These are phyloP conservation scores for Magnusiomyces paraingens DNA, from an alignment of 1,139 yeast genomes.

Conservation along the genomic window DNA sequence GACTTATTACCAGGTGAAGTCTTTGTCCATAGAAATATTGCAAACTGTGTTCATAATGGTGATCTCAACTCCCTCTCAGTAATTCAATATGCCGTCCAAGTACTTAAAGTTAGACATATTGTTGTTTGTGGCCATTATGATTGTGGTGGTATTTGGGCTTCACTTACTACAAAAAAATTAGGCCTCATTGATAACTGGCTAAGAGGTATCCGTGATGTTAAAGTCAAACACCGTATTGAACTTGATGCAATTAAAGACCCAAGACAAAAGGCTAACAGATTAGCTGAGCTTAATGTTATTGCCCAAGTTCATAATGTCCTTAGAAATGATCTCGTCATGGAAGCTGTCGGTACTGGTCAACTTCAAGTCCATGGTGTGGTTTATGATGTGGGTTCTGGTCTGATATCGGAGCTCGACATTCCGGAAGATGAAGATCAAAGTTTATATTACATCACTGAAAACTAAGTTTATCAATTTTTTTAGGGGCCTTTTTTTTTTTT, in stretches of 20 bases:
- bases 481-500: not conserved
- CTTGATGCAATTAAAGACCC: conserved; percentile 35
- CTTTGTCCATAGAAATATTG: conserved; percentile 89
- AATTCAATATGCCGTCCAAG: conserved; percentile 85
- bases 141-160: conserved; percentile 95
- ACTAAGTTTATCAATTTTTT: not conserved
- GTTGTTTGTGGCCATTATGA: conserved; percentile 97
- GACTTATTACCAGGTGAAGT: conserved; percentile 85
- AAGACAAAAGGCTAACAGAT: conserved; percentile 50
- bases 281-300: conserved; percentile 76
- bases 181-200: conserved; percentile 76
- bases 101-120: conserved; percentile 72
- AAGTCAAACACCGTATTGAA: conserved; percentile 46
- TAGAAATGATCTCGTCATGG: conserved; percentile 68
- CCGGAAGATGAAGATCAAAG: conserved; percentile 30
- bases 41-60: conserved; percentile 66
- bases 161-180: conserved; percentile 59
- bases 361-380: conserved; percentile 84
- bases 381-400: conserved; percentile 80
- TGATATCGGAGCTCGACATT: conserved; percentile 42
- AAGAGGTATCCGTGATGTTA: conserved; percentile 62
- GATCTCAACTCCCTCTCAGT: conserved; percentile 79
- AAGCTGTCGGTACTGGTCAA: conserved; percentile 64
- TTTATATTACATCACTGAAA: conserved; percentile 17
- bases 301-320: conserved; percentile 50